Evolutionary conservation across 2,329 filamentous ascomycete genomes (phyloP), one percentile per base, ranked within the genome.

Genomic region (Alternaria triticina): DNA sequence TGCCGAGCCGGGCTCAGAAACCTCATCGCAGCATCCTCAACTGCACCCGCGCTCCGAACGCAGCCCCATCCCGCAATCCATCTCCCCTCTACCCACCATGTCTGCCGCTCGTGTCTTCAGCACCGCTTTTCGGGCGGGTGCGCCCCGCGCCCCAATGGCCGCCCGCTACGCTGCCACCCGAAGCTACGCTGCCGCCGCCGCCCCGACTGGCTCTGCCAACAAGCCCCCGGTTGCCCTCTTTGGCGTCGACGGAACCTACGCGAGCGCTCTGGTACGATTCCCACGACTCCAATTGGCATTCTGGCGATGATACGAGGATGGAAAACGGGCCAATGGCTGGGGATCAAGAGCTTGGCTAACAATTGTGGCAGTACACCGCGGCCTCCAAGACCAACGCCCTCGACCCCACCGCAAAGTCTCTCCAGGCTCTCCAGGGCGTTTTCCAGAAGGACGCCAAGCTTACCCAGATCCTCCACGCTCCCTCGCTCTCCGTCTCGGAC

Each of bases 211-310:
- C 74, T 82, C 86, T 77, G 84, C 89, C 81, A 89, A 89, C 82
- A 94, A 92, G 87, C 90, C 95, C 77, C 96, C 96, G 74, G 87
- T 97, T 80, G 88, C 94, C 77, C 89, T 99, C 79, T 99, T 93
- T 84, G 96, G 96, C 76, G 86, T 99, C 80, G 96, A 98, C 84
- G 96, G 96, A 83, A 98, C 95, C 81, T 99, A 99, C 86, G 96
- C 96, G 82, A 94, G 91, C 85, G 96, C 96, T 86, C 88, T 99
- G 90, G 96, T 99, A 95, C 82, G 93, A 66, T 54, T 64, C 60
- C 58, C 57, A 47, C 36, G 40, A 46, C 27, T 50, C 15, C 69
- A 71, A 73, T 73, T 72, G 69, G 67, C 30, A 25, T 12, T 17
- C 44, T 51, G 27, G 57, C 61, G 70, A 72, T 73, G 67, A 56